Conservation (phyloP, 2,329 filamentous ascomycete species). For the Neurospora crassa region DNA sequence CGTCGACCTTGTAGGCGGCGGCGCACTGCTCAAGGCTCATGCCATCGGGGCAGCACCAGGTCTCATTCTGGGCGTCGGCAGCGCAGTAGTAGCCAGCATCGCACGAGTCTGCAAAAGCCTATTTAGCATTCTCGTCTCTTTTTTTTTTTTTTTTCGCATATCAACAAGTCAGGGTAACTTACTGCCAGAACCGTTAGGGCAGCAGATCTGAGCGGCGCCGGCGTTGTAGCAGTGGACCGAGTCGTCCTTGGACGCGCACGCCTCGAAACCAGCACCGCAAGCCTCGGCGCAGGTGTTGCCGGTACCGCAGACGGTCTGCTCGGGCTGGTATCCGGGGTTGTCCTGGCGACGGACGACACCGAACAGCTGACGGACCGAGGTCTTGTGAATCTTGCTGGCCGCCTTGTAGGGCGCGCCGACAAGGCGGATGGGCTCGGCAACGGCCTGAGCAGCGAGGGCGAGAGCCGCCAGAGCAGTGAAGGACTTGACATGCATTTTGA, state of each 20-base stretch:
- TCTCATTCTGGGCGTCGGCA: slow-evolving; percentile 37
- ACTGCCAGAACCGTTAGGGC: slow-evolving; percentile 47
- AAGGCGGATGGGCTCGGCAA: slow-evolving; percentile 21
- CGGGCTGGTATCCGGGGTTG: slow-evolving; percentile 38
- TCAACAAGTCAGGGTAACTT: slow-evolving; percentile 22
- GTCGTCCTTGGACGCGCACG: slow-evolving; percentile 39
- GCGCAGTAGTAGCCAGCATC: slow-evolving; percentile 53
- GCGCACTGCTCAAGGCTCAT: slow-evolving; percentile 47
- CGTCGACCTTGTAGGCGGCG: slow-evolving; percentile 35
- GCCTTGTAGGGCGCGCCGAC: slow-evolving; percentile 23
- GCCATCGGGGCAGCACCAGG: slow-evolving; percentile 52
- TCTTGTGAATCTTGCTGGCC: slow-evolving; percentile 24
- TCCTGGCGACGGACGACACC: slow-evolving; percentile 32
- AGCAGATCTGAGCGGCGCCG: slow-evolving; percentile 43
- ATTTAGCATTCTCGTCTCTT: slow-evolving; percentile 7
- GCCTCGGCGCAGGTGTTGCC: slow-evolving; percentile 45
- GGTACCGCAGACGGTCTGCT: slow-evolving; percentile 36
- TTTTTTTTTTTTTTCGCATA: neutral
- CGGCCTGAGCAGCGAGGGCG: slow-evolving; percentile 23
- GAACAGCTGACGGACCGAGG: slow-evolving; percentile 27
- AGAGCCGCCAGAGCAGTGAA: slow-evolving; percentile 35
- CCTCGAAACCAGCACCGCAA: slow-evolving; percentile 39
- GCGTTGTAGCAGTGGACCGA: slow-evolving; percentile 51
- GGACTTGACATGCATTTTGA: slow-evolving; percentile 34
- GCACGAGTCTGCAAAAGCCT: slow-evolving; percentile 42